Evolutionary conservation across 176 grass and related monocot species (phyloP).

Genomic region (Chloris gayana): DNA sequence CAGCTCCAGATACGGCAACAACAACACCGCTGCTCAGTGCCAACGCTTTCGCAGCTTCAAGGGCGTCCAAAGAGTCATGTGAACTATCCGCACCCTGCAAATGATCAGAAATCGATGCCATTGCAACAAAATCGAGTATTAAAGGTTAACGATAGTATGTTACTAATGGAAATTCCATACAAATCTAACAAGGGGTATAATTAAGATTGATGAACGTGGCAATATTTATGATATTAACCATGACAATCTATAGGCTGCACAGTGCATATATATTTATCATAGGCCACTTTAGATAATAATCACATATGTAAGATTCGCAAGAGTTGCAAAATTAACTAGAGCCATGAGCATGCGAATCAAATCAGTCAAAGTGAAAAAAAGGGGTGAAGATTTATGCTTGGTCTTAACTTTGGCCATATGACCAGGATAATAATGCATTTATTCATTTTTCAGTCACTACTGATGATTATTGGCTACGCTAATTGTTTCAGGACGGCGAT

Average conservation of each 20-base stretch:
- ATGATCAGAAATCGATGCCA: slow-evolving; percentile 3
- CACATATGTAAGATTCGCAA: no score
- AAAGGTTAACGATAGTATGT: not conserved
- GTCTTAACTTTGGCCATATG: not conserved
- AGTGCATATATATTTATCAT: not conserved
- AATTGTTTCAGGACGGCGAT: not conserved
- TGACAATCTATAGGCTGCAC: not conserved
- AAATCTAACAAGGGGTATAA: not conserved
- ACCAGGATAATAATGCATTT: not conserved
- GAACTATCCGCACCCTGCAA: slow-evolving; percentile 75
- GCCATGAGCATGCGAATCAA: not conserved
- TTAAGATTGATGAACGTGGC: not conserved
- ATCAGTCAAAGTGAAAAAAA: not conserved
- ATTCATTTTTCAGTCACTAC: not conserved
- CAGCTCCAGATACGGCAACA: slow-evolving; percentile 66
- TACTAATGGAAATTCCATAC: not conserved
- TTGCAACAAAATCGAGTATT: not conserved
- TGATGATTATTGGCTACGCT: no score
- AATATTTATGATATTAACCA: not conserved
- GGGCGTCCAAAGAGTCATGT: slow-evolving; percentile 64
- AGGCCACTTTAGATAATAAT: slow-evolving; percentile 7
- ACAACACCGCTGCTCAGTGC: slow-evolving; percentile 49
- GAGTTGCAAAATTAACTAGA: not conserved
- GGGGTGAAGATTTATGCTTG: no score
- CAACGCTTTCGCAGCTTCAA: slow-evolving; percentile 63